A percentile compares a stretch with the other conserved stretches of the same genome.
phyloP scores from a whole-genome alignment of 352 stramenopile species.

The Phytophthora capsici region DNA sequence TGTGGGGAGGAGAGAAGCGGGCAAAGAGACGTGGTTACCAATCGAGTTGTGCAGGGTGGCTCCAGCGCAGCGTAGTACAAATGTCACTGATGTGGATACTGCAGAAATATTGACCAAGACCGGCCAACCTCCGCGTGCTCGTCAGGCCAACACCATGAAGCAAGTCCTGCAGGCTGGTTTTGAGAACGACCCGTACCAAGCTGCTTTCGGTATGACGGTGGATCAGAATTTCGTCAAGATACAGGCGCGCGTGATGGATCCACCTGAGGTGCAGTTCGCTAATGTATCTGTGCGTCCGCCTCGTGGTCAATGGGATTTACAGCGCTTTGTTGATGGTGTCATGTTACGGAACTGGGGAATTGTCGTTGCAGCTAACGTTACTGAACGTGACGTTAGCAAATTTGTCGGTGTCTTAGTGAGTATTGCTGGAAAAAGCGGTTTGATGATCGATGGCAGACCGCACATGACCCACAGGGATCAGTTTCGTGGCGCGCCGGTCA shows the following conservation, averaged over 20 bases:
- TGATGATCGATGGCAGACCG: conserved; percentile 45
- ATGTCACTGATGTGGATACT: conserved; percentile 80
- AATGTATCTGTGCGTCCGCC: conserved; percentile 64
- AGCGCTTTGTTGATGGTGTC: conserved; percentile 60
- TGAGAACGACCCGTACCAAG: conserved; percentile 67
- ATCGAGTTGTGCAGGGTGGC: conserved; percentile 83
- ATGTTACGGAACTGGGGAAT: conserved; percentile 58
- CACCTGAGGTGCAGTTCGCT: conserved; percentile 65
- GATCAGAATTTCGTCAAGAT: conserved; percentile 50
- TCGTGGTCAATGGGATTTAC: conserved; percentile 66
- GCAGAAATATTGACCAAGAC: conserved; percentile 80
- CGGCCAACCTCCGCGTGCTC: conserved; percentile 47
- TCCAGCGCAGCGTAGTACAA: conserved; percentile 63
- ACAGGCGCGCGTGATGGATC: conserved; percentile 48
- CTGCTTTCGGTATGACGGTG: conserved; percentile 66
- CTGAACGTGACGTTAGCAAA: conserved; percentile 32
- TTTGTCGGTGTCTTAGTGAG: conserved; percentile 47
- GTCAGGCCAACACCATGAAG: conserved; percentile 54
- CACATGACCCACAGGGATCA: conserved; percentile 44
- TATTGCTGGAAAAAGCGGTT: conserved; percentile 34
- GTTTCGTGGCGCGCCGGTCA: conserved; percentile 40
- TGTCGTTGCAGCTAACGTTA: conserved; percentile 43
- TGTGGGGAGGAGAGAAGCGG: conserved; percentile 52
- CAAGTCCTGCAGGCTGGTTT: conserved; percentile 66
- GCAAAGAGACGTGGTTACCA: conserved; percentile 61